Base-by-base conservation (phyloP, 2,329 filamentous ascomycete genomes). In the Amphichorda felina region DNA sequence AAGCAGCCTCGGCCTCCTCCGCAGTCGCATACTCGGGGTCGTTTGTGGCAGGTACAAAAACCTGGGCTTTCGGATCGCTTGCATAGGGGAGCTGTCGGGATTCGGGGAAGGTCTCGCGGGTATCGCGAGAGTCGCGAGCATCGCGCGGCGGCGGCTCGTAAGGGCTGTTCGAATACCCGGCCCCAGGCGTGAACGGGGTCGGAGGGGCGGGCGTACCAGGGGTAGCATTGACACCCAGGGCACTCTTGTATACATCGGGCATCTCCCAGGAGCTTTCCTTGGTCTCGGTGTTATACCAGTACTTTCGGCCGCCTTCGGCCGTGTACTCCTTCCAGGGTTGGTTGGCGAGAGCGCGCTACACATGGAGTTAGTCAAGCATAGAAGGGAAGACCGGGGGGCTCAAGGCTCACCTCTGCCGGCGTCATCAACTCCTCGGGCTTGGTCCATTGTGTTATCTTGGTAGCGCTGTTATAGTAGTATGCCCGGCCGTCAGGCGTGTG, bases 191-290 rank as follows among this genome's bases (percentile, higher is more conserved):
- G 11, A 26, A 64, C 19, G 69, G 55, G 8, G 56, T 18, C 15
- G 16, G 21, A 24, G 61, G 49, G 31, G 45, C 41, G 37, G 68
- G 60, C 19, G 64, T 61, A 10, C 57, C 54, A 4, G 66, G 57
- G 11, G 62, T 56, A 31, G 51, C 55, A 28, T 66, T 66, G 43
- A 75, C 72, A 35, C 79, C 79, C 39, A 88, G 65, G 40, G 84
- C 82, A 47, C 71, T 70, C 52, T 83, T 86, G 61, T 88, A 88
- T 42, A 64, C 75, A 37, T 86, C 82, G 38, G 91, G 91, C 72
- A 94, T 88, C 50, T 88, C 82, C 91, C 91, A 98, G 22, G 83
- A 86, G 56, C 87, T 96, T 62, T 87, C 74, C 60, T 89, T 88
- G 30, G 84, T 88, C 58, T 93, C 82, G 24, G 79, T 83, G 57